A percentile compares a stretch with the other conserved stretches of the same genome.
These are phyloP conservation scores for Sclerotinia sclerotiorum DNA, from an alignment of 2,329 filamentous ascomycete species.

Conservation along the genomic window DNA sequence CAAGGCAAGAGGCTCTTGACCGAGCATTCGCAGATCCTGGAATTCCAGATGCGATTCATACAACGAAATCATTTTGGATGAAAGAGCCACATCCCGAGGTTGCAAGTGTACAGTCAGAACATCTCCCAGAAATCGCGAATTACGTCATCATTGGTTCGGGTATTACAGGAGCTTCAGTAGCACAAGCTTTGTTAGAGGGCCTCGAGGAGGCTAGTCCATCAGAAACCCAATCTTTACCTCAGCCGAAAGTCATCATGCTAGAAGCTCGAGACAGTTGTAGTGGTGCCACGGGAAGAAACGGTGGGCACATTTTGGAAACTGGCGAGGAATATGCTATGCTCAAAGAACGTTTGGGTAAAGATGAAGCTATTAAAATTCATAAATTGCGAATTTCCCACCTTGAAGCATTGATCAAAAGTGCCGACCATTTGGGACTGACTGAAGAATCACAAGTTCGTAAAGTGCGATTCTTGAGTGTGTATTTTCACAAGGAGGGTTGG, in stretches of 20 bases:
- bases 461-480: conserved; percentile 8
- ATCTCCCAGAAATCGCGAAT: conserved; percentile 20
- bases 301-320: conserved; percentile 34
- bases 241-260: conserved; percentile 62
- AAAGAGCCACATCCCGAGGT: conserved; percentile 7
- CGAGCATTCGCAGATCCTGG: conserved; percentile 12
- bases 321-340: conserved; percentile 17
- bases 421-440: neutral
- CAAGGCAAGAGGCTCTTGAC: conserved; percentile 16
- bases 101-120: neutral
- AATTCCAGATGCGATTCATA: conserved; percentile 2
- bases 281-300: conserved; percentile 72
- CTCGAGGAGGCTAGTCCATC: neutral
- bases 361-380: neutral
- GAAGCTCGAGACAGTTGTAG: conserved; percentile 76
- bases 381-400: conserved; percentile 8
- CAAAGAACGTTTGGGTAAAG: conserved; percentile 3
- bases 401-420: neutral
- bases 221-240: conserved; percentile 44
- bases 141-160: conserved; percentile 32
- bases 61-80: conserved; percentile 18
- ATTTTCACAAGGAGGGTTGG: conserved; percentile 11
- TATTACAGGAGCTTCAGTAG: conserved; percentile 26
- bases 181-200: conserved; percentile 34
- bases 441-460: conserved; percentile 15